Conservation (phyloP, 2,329 filamentous ascomycete species). For the Aureobasidium vineae region DNA sequence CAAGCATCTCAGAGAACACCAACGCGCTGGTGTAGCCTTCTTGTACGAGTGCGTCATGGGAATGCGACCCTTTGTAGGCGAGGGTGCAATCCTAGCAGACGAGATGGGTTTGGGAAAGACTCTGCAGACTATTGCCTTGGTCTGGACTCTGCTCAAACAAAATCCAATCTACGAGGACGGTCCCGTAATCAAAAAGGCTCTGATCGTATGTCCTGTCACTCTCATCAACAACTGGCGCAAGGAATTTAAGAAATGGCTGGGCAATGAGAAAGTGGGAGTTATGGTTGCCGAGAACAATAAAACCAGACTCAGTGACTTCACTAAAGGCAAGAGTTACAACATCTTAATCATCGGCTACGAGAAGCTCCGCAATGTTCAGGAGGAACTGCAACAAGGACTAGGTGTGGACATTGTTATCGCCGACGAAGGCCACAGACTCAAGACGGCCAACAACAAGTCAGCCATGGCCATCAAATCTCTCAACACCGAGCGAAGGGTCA, state of each 20-base stretch:
- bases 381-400: constrained; percentile 60
- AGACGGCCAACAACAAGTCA: constrained; percentile 67
- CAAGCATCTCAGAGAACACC: constrained; percentile 64
- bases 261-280: constrained; percentile 66
- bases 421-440: constrained; percentile 67
- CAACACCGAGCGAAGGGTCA: constrained; percentile 60
- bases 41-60: constrained; percentile 76
- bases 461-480: constrained; percentile 64
- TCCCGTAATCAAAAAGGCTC: constrained; percentile 66
- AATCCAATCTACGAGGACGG: constrained; percentile 60
- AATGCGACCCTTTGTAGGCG: constrained; percentile 62
- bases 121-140: constrained; percentile 66
- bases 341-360: constrained; percentile 75
- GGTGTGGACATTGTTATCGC: constrained; percentile 68
- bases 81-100: constrained; percentile 69
- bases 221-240: constrained; percentile 71
- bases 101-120: constrained; percentile 77
- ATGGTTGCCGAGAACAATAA: constrained; percentile 63
- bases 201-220: constrained; percentile 71
- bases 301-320: constrained; percentile 65
- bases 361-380: constrained; percentile 63
- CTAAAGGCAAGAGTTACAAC: constrained; percentile 64
- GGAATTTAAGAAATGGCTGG: constrained; percentile 72
- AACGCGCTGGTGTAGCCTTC: constrained; percentile 67
- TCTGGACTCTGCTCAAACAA: constrained; percentile 72